These are phyloP conservation scores for Vitis hybrid DNA, from an alignment of 177 flowering plant species.

Conservation along the genomic window DNA sequence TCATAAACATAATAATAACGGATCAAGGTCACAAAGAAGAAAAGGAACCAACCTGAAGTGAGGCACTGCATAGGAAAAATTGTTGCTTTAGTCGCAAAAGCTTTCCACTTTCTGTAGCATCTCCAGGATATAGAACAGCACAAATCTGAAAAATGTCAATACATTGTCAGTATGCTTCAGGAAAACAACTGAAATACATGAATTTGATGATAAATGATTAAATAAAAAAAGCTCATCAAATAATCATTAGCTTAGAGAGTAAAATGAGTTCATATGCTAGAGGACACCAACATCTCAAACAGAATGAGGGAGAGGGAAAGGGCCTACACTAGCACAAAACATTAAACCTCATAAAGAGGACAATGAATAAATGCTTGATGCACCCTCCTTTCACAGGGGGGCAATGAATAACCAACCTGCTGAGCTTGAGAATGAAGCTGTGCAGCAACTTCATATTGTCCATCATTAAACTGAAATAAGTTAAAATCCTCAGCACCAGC, in stretches of 20 bases:
- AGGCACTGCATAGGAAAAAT: slow-evolving; percentile 95
- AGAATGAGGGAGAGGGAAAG: background rate
- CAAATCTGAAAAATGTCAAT: slow-evolving; percentile 61
- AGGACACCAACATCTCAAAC: background rate
- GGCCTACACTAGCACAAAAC: no score
- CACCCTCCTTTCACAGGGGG: background rate
- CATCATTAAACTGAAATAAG: slow-evolving; percentile 84
- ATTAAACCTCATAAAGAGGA: no score
- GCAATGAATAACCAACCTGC: slow-evolving; percentile 50
- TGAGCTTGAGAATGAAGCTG: slow-evolving; percentile 85
- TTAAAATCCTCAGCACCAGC: slow-evolving; percentile 77
- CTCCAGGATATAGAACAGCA: slow-evolving; percentile 95
- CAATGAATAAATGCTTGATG: no score
- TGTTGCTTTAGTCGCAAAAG: slow-evolving; percentile 90
- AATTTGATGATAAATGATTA: background rate
- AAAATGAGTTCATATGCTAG: background rate
- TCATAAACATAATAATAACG: background rate
- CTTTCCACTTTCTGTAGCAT: slow-evolving; percentile 91
- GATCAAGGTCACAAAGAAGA: background rate
- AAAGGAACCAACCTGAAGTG: slow-evolving; percentile 72
- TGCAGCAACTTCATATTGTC: slow-evolving; percentile 83
- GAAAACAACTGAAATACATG: background rate
- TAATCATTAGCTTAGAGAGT: background rate
- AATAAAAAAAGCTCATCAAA: background rate
- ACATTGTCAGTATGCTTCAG: background rate